Base-by-base conservation (phyloP, 257 asterid species). In the Misopates orontium region DNA sequence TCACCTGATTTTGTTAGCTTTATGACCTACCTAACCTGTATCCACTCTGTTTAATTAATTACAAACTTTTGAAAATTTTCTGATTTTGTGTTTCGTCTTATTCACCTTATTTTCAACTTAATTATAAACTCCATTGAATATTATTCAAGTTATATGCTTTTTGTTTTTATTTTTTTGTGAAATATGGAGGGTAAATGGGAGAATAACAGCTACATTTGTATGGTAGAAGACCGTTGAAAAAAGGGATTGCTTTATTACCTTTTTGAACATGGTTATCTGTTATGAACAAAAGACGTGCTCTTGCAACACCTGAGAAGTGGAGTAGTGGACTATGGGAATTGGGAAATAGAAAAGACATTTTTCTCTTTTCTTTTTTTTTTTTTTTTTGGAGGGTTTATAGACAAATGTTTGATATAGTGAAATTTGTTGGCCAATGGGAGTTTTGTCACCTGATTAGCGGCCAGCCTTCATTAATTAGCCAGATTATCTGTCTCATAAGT, bases 391-490 rank as follows among this genome's bases (percentile, higher is more conserved):
- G 18, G 36, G 36, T 28, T 28, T 28, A 28, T 28, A 28, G 7
- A 15, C 11, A 36, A 36, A 45, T 45, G 4, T 14, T 44, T 44
- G 12, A 16, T 13, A 36, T 1, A 9, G 42, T 44, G 0, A 42
- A 32, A 19, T 20, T 16, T 8, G 1, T 44, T 44, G 4, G 1
- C 50, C 42, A 53, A 36, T 28, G 4, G 41, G 45, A 62, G 69
- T 19, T 14, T 50, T 69, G 47, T 32, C 36, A 60, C 32, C 48
- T 50, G 32, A 56, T 71, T 25, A 45, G 18, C 31, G 19, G 49
- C 56, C 75, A 71, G 47, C 68, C 52, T 65, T 50, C 68, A 57
- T 39, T 65, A 10, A 72, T 63, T 62, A 28, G 32, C n/a, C 56
- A 63, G 58, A 42, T 62, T 56, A 49, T 52, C 18, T 47, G 45